These are phyloP conservation scores for Zygosaccharomyces bisporus DNA, from an alignment of 805 yeast genomes.

Conservation along the genomic window DNA sequence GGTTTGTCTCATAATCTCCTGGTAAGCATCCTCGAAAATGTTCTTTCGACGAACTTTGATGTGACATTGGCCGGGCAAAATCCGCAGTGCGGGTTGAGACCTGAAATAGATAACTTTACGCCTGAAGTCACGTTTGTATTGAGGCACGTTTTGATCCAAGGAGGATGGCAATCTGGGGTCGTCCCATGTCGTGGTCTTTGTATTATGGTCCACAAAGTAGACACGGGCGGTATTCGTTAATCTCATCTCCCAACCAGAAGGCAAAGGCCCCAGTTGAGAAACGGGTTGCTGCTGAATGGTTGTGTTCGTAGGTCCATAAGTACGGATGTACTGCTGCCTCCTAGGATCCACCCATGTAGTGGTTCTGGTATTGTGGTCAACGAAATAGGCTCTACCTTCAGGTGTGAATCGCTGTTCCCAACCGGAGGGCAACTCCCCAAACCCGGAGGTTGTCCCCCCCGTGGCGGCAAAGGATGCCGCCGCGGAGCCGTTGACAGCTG, in stretches of 20 bases:
- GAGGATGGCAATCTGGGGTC: constrained; percentile 98
- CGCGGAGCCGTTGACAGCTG: constrained; percentile 50
- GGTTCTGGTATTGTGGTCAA: constrained; percentile 98
- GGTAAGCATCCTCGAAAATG: constrained; percentile 95
- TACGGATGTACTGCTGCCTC: constrained; percentile 95
- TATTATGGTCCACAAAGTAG: constrained; percentile 97
- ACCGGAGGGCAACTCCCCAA: constrained; percentile 96
- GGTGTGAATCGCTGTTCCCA: constrained; percentile 99
- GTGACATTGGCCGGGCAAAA: constrained; percentile 97
- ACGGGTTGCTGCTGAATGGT: constrained; percentile 98
- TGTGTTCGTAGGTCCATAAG: constrained; percentile 79
- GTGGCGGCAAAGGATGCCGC: constrained; percentile 64
- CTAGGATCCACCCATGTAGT: constrained; percentile 99
- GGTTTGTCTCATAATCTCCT: constrained; percentile 97
- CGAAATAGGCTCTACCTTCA: constrained; percentile 97
- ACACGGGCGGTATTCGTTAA: constrained; percentile 97
- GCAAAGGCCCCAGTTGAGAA: constrained; percentile 94
- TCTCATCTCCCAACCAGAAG: constrained; percentile 99
- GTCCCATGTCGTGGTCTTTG: constrained; percentile 99
- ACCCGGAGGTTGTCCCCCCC: constrained; percentile 87
- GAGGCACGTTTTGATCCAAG: constrained; percentile 97
- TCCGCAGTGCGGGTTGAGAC: constrained; percentile 96
- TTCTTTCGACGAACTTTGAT: constrained; percentile 96
- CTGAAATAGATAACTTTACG: constrained; percentile 96
- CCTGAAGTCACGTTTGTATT: constrained; percentile 97